These are phyloP conservation scores for Ophiostoma triangulosporum DNA, from an alignment of 2,329 filamentous ascomycete genomes.

Conservation along the genomic window DNA sequence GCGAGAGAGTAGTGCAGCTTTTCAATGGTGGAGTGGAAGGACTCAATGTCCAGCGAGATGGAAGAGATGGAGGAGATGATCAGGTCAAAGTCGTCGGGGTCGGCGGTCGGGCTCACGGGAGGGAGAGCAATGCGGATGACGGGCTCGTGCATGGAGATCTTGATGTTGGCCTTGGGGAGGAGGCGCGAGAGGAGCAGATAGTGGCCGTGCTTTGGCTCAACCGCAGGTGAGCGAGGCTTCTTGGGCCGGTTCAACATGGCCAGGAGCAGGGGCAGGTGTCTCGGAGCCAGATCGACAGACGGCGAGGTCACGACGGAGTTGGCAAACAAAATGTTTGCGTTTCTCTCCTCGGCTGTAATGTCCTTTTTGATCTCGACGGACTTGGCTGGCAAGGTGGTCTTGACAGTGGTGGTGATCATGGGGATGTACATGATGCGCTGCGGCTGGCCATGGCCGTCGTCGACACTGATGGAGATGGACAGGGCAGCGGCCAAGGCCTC, in stretches of 20 bases:
- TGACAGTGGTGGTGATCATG: slow-evolving; percentile 91
- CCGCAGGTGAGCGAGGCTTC: slow-evolving; percentile 9
- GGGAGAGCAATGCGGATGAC: slow-evolving; percentile 83
- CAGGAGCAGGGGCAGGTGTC: slow-evolving; percentile 74
- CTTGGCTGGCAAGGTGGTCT: slow-evolving; percentile 89
- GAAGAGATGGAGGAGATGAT: slow-evolving; percentile 93
- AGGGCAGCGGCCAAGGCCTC: slow-evolving; percentile 86
- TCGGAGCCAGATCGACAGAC: slow-evolving; percentile 82
- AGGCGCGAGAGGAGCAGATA: slow-evolving; percentile 75
- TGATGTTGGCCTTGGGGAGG: slow-evolving; percentile 85
- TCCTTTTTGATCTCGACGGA: slow-evolving; percentile 68
- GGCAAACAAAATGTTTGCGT: slow-evolving; percentile 90
- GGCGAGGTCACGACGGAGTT: slow-evolving; percentile 95
- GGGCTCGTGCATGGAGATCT: slow-evolving; percentile 92
- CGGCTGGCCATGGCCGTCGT: slow-evolving; percentile 74
- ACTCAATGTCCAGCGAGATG: slow-evolving; percentile 83
- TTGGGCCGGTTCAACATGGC: slow-evolving; percentile 45
- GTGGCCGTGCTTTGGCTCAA: slow-evolving; percentile 32
- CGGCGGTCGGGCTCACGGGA: slow-evolving; percentile 50
- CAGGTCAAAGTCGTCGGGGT: slow-evolving; percentile 68
- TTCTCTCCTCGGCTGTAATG: slow-evolving; percentile 65
- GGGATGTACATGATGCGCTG: slow-evolving; percentile 86
- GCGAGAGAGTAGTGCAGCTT: slow-evolving; percentile 78
- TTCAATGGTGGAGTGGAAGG: slow-evolving; percentile 77
- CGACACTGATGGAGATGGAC: slow-evolving; percentile 80